Evolutionary conservation across 1,139 yeast species (phyloP).

Genomic region (Lodderomyces elongisporus): DNA sequence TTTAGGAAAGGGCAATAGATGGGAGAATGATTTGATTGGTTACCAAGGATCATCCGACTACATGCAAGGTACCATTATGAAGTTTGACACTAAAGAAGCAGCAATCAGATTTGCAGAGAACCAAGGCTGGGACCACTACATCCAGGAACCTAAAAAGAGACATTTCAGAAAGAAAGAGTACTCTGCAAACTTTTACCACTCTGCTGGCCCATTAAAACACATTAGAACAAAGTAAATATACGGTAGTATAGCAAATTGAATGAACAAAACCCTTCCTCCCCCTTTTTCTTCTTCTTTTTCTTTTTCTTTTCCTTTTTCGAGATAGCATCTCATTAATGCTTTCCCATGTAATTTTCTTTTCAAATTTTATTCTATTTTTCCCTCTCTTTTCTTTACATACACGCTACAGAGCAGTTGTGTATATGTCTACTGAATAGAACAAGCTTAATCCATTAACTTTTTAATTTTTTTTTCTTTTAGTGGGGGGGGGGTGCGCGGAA

Average conservation of each 20-base stretch:
- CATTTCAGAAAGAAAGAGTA: slow-evolving; percentile 74
- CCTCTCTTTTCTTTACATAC: too few relatives aligned
- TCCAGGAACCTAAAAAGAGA: slow-evolving; percentile 76
- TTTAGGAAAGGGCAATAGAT: slow-evolving; percentile 69
- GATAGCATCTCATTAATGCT: too few relatives aligned
- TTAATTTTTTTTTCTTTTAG: too few relatives aligned
- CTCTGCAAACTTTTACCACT: slow-evolving; percentile 66
- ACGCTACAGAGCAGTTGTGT: too few relatives aligned
- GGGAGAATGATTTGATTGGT: slow-evolving; percentile 90
- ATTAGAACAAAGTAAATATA: slow-evolving; percentile 67
- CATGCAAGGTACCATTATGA: slow-evolving; percentile 82
- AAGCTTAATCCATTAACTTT: too few relatives aligned
- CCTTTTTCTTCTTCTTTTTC: too few relatives aligned
- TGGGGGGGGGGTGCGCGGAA: too few relatives aligned
- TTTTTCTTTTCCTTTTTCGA: too few relatives aligned
- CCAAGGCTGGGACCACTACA: slow-evolving; percentile 82
- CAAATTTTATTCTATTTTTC: too few relatives aligned
- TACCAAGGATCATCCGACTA: slow-evolving; percentile 78
- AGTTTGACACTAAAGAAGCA: slow-evolving; percentile 69
- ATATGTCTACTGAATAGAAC: too few relatives aligned
- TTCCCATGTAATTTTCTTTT: too few relatives aligned
- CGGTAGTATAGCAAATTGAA: slow-evolving; percentile 1
- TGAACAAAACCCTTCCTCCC: too few relatives aligned
- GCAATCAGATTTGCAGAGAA: slow-evolving; percentile 78
- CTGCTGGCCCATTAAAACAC: slow-evolving; percentile 69